Evolutionary conservation across 495 filamentous ascomycete genomes (phyloP).

Genomic region (Filosporella fistucella): DNA sequence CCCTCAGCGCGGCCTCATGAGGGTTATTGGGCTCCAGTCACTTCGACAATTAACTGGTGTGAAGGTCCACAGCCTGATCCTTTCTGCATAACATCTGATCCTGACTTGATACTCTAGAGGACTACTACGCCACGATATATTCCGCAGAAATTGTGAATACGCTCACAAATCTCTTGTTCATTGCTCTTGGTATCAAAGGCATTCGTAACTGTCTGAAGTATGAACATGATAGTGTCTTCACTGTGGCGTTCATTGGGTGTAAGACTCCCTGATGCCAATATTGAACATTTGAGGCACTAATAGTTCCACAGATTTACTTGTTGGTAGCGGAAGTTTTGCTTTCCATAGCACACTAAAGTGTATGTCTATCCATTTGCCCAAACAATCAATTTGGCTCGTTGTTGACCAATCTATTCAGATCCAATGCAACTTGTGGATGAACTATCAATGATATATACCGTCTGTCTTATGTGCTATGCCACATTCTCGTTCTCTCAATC

Average conservation of each 20-base stretch:
- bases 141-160: constrained; percentile 66
- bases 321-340: constrained; percentile 74
- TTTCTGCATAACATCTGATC: neutral
- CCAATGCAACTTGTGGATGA: constrained; percentile 98
- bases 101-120: constrained; percentile 31
- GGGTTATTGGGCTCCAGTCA: constrained; percentile 82
- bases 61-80: constrained; percentile 45
- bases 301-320: constrained; percentile 47
- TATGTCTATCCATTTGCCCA: constrained; percentile 31
- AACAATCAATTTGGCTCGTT: too few species aligned
- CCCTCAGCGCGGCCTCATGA: constrained; percentile 50
- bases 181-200: constrained; percentile 68
- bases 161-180: constrained; percentile 76
- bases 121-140: constrained; percentile 58
- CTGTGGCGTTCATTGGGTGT: constrained; percentile 64
- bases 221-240: constrained; percentile 68
- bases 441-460: constrained; percentile 96
- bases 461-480: constrained; percentile 86
- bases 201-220: constrained; percentile 64
- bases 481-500: constrained; percentile 74
- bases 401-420: too few species aligned
- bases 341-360: constrained; percentile 85
- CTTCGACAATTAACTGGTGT: constrained; percentile 89
- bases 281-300: neutral
- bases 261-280: neutral